Base-by-base conservation (phyloP, 495 filamentous ascomycete species). In the Tuber indicum region DNA sequence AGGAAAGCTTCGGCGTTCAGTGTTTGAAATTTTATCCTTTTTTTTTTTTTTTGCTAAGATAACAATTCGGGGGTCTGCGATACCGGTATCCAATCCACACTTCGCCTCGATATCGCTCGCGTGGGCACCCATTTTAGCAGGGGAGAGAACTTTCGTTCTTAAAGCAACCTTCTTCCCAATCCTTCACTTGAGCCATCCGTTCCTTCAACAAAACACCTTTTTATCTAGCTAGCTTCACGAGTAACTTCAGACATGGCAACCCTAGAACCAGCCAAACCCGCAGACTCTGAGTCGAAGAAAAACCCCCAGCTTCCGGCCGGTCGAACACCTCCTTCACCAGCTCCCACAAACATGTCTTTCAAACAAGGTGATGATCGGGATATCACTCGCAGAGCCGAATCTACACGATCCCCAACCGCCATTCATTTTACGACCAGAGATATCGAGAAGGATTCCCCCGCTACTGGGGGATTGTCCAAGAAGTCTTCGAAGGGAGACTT, bases 251-350 rank as follows among this genome's bases (percentile, higher is more conserved):
- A 16, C 75, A 80, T 80, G 78, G 49, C 78, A 49, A 74, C 74
- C 21, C 78, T 76, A 43, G 74, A 73, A 76, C 77, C 73, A n/a
- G 42, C 75, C 70, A 75, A 80, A 26, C 71, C 78, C 73, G 47
- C 77, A 58, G 44, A 78, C 75, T 74, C 78, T 72, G 72, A 79
- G 43, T 46, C 77, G 71, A 23, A 71, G 72, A 80, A 80, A 23
- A 46, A 6, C 19, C 58, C 58, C 16, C 44, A 32, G 71, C n/a
- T 14, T 16, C 71, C 71, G 23, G 74, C 74, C 26, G 47, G 73
- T 42, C 73, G 79, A 66, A 75, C 75, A 39, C 81, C 81, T 72
- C 81, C 81, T 43, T 82, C 81, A 77, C 80, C 81, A n/a, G 80
- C 81, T 32, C 80, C 81, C 36, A 82, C 81, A 42, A 58, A 70